phyloP scores from a whole-genome alignment of 1,284 basidiomycete genomes.

The Macrocystidia cucumis region DNA sequence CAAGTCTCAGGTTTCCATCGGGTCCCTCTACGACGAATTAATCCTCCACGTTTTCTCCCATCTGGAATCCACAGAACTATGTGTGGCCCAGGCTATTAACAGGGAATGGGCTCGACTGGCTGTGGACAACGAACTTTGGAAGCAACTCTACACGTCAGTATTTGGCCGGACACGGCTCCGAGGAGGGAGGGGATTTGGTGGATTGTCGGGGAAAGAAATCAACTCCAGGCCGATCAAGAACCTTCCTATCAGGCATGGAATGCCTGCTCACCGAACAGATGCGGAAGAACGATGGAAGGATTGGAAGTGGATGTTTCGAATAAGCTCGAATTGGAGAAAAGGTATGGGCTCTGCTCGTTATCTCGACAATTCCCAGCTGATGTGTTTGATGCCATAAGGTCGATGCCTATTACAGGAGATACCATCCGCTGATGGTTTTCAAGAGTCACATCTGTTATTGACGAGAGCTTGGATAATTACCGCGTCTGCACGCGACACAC shows the following conservation, averaged over 20 bases:
- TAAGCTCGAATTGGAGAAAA: conserved; percentile 72
- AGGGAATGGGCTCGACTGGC: conserved; percentile 62
- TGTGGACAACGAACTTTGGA: conserved; percentile 39
- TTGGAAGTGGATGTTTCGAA: conserved; percentile 83
- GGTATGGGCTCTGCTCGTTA: too few species aligned
- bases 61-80: conserved; percentile 60
- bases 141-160: conserved; percentile 41
- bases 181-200: conserved; percentile 53
- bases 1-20: conserved; percentile 32
- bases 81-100: conserved; percentile 53
- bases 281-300: too few species aligned
- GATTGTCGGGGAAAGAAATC: too few species aligned
- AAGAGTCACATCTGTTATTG: too few species aligned
- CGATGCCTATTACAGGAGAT: too few species aligned
- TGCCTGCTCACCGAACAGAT: conserved; percentile 24
- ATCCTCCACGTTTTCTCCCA: conserved; percentile 66
- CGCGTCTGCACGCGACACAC: conserved; percentile 24
- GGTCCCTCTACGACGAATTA: conserved; percentile 65
- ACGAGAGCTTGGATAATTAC: too few species aligned
- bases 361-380: too few species aligned
- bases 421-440: too few species aligned
- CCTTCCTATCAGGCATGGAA: conserved; percentile 42
- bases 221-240: conserved; percentile 53
- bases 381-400: too few species aligned
- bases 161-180: conserved; percentile 62